Base-by-base conservation (phyloP, 2,329 filamentous ascomycete species). In the Zasmidium citrigriseum region DNA sequence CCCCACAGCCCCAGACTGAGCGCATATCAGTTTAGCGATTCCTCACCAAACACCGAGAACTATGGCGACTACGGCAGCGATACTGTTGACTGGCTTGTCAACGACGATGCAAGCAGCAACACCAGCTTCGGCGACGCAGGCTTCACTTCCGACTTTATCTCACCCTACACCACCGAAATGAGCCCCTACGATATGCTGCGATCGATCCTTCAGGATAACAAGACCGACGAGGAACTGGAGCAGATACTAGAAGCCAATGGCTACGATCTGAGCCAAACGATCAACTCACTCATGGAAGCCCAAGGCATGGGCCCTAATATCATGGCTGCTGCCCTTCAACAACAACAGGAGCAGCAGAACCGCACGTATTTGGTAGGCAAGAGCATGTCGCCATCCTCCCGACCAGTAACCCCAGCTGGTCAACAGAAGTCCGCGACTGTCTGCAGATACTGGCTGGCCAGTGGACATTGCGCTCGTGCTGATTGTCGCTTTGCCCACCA, bases 401-500 rank as follows among this genome's bases (percentile, higher is more conserved):
- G 92, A 34, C 90, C 93, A 16, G 80, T 84, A 9, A 96, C 92
- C 0, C 93, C 93, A 2, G 85, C 86, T 22, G 84, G 86, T 22
- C 87, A 89, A 70, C 83, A 89, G 67, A 93, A 92, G 74, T 91
- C 89, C 63, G 89, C 91, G 23, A 89, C 97, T 41, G 90, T 98
- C 45, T 99, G 95, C 84, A 96, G 96, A 76, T 99, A 98, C 75
- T 98, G 92, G 81, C 81, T 99, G 63, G 93, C 93, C 10, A 96
- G 90, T 7, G 95, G 95, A n/a, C 90, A 95, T 75, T 99, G 95
- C 74, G 86, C 97, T 54, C 87, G 95, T 59, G 93, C 93, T 60
- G 95, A 99, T 75, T 99, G 95, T 75, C 89, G 93, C 58, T 99
- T 98, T 76, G 96, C 93, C 67, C 95, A 99, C 75, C 93, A 99